Conservation (phyloP, 257 asterid species). For the Coffea canephora region DNA sequence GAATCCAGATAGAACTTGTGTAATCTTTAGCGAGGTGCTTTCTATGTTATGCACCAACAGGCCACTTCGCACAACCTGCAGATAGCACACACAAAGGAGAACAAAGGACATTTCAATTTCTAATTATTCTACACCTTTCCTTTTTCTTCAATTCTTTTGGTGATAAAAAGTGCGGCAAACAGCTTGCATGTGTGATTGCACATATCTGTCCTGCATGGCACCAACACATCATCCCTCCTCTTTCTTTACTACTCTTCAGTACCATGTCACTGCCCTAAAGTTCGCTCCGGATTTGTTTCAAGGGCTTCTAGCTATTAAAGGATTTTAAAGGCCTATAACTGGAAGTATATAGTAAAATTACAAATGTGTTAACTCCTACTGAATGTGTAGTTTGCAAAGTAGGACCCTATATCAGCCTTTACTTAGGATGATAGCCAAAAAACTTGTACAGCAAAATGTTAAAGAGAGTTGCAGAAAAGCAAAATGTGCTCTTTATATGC, state of each 20-base stretch:
- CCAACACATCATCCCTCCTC: neutral
- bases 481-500: neutral
- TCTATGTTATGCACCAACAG: conserved; percentile 62
- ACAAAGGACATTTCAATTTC: neutral
- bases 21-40: conserved; percentile 47
- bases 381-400: neutral
- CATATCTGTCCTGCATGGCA: neutral
- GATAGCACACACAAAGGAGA: neutral
- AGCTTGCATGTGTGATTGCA: neutral
- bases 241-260: neutral
- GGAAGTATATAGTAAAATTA: neutral
- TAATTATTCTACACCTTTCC: neutral
- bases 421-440: neutral
- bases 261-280: conserved; percentile 7
- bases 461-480: neutral
- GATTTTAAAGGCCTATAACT: neutral
- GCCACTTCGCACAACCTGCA: conserved; percentile 69
- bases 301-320: neutral
- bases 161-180: neutral
- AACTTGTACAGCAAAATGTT: neutral
- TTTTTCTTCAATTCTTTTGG: neutral
- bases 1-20: conserved; percentile 41
- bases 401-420: neutral
- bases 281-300: neutral
- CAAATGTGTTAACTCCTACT: neutral